Base-by-base conservation (phyloP, 352 stramenopile genomes). In the Globisporangium paddicum region DNA sequence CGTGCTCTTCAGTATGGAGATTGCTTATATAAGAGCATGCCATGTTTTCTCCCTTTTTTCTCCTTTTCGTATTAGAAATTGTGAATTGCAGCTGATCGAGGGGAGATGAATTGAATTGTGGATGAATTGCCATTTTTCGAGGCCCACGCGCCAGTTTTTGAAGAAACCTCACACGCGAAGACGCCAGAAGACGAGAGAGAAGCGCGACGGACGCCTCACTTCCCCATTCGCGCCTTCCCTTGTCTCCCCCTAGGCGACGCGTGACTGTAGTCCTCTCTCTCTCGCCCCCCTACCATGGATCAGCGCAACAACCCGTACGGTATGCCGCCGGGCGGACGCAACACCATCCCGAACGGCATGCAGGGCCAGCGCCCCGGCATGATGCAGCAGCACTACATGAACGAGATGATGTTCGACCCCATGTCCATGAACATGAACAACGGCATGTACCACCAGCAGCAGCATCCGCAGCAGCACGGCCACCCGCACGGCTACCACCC, bases 401-500 rank as follows among this genome's bases (percentile, higher is more conserved):
- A 76, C 67, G 79, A 91, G 52, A 86, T 89, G 69, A 73, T 91
- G 68, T 91, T 89, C 57, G 78, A 88, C 67, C 73, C 77, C 48
- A 75, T 89, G 62, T 47, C 45, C 3, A 77, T 80, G 64, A 68
- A 70, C 44, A 87, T 88, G 72, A 73, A 59, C 62, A 80, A 81
- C 67, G 69, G 71, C 52, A 69, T 86, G 71, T 81, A 79, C 64
- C 75, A 86, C 53, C 68, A 75, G 30, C 59, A 72, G 62, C 75
- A 86, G 42, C 73, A 78, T 28, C 23, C 47, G 42, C 46, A 52
- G 4, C 40, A 44, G n/a, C 62, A 70, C 44, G 66, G 59, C 14
- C 58, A 64, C 42, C 58, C 58, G 9, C 34, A 46, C 44, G 44
- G 59, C 23, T 65, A 60, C 51, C 59, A 65, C 52, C 59, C 51